phyloP scores from a whole-genome alignment of 2,329 filamentous ascomycete species.

The Xylariaceae sp. region DNA sequence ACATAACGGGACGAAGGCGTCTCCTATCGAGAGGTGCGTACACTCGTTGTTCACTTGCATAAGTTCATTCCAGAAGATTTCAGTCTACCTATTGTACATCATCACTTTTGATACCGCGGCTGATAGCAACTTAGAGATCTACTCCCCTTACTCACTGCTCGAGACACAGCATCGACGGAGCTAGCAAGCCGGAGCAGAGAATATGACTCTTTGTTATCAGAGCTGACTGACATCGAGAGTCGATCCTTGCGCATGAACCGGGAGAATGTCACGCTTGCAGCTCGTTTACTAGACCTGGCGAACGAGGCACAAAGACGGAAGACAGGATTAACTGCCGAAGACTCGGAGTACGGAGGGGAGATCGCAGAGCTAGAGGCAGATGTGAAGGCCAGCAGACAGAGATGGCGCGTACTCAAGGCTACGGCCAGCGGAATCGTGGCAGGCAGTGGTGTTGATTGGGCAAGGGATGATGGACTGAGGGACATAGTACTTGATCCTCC shows the following conservation, averaged over 20 bases:
- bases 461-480: conserved; percentile 61
- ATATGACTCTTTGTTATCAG: conserved; percentile 46
- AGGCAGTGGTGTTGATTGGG: conserved; percentile 82
- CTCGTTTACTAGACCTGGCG: conserved; percentile 60
- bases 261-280: conserved; percentile 60
- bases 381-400: conserved; percentile 58
- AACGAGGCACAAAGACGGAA: conserved; percentile 51
- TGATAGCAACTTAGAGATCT: conserved; percentile 51
- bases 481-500: conserved; percentile 69
- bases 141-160: conserved; percentile 59
- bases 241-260: conserved; percentile 53
- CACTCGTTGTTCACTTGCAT: neutral
- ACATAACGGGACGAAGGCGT: conserved; percentile 61
- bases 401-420: conserved; percentile 73
- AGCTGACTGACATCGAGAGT: conserved; percentile 54
- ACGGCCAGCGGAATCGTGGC: conserved; percentile 74
- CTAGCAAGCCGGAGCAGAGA: conserved; percentile 57
- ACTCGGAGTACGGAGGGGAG: conserved; percentile 50
- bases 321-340: conserved; percentile 46
- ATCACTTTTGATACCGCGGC: neutral
- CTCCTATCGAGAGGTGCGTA: conserved; percentile 63
- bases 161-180: conserved; percentile 62
- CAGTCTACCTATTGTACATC: neutral
- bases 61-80: neutral
- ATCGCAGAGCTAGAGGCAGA: conserved; percentile 56